A percentile compares a stretch with the other conserved stretches of the same genome.
Evolutionary conservation across 2,329 filamentous ascomycete species (phyloP).

Genomic region (Neonectria coccinea): DNA sequence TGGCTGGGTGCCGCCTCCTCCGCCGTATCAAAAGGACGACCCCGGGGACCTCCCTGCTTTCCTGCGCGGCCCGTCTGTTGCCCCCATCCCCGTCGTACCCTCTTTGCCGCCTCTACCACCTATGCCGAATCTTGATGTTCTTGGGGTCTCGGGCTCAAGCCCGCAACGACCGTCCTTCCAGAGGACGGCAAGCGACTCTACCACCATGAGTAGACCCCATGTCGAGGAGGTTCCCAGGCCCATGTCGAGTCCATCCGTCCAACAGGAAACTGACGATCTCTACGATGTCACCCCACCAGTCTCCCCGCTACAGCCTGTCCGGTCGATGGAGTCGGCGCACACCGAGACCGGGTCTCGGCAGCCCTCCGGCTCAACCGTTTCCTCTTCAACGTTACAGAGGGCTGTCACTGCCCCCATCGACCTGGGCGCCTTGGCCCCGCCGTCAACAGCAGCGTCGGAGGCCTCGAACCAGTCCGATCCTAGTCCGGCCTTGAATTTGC

Average conservation of each 20-base stretch:
- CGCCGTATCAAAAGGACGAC: slow-evolving; percentile 79
- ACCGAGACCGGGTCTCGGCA: slow-evolving; percentile 24
- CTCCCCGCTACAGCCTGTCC: slow-evolving; percentile 49
- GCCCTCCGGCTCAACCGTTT: slow-evolving; percentile 35
- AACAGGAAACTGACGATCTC: slow-evolving; percentile 53
- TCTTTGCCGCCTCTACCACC: slow-evolving; percentile 42
- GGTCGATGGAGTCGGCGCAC: slow-evolving; percentile 10
- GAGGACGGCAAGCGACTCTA: slow-evolving; percentile 53
- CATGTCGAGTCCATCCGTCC: slow-evolving; percentile 48
- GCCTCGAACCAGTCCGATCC: slow-evolving; percentile 18
- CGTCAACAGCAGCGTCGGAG: slow-evolving; percentile 24
- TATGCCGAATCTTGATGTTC: slow-evolving; percentile 18
- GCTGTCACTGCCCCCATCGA: slow-evolving; percentile 31
- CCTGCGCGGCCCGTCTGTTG: slow-evolving; percentile 61
- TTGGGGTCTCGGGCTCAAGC: slow-evolving; percentile 10
- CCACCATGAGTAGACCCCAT: slow-evolving; percentile 42
- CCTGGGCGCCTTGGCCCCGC: slow-evolving; percentile 16
- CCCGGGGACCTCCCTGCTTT: slow-evolving; percentile 68
- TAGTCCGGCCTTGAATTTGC: slow-evolving; percentile 44
- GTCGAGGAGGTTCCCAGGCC: slow-evolving; percentile 45
- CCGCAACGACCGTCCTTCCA: slow-evolving; percentile 45
- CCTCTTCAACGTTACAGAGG: slow-evolving; percentile 25
- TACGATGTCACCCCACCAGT: slow-evolving; percentile 62
- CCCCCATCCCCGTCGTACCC: slow-evolving; percentile 47
- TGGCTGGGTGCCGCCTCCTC: slow-evolving; percentile 88